Percentiles rank a stretch among this genome's conserved stretches.
phyloP scores from a whole-genome alignment of 352 stramenopile genomes.

The Phytophthora constricta region DNA sequence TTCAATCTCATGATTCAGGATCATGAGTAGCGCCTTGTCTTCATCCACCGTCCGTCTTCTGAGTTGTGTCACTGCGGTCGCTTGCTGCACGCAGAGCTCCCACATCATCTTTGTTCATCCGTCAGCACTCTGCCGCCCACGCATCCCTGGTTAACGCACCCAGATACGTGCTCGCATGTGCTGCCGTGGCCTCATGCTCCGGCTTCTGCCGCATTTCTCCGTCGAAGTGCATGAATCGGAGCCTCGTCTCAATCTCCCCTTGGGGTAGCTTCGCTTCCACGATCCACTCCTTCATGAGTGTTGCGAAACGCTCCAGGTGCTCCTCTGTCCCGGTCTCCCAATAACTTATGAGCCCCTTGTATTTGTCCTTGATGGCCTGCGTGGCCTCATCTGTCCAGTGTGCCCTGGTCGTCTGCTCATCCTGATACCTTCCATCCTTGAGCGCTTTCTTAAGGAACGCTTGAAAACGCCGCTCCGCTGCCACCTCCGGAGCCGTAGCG shows the following conservation, averaged over 20 bases:
- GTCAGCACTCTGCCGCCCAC: too few relatives aligned
- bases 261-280: not conserved
- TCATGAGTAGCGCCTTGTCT: slow-evolving; percentile 8
- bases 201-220: not conserved
- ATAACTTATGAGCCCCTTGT: not conserved
- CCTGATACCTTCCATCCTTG: not conserved
- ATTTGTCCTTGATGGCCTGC: not conserved
- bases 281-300: slow-evolving; percentile 1
- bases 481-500: not conserved
- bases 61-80: not conserved
- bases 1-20: slow-evolving; percentile 13
- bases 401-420: not conserved
- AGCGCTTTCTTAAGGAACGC: not conserved
- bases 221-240: not conserved
- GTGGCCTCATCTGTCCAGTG: not conserved
- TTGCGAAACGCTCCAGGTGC: not conserved
- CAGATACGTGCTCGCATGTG: not conserved
- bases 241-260: not conserved
- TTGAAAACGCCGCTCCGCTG: not conserved
- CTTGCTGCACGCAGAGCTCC: not conserved
- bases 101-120: not conserved
- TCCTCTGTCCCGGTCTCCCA: not conserved
- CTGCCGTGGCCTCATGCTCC: too few relatives aligned
- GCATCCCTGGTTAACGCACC: not conserved
- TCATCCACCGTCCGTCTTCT: slow-evolving; percentile 2